Evolutionary conservation across 2,329 filamentous ascomycete species (phyloP), one percentile per base, ranked within the genome.

Genomic region (Calonectria multiphialidica): DNA sequence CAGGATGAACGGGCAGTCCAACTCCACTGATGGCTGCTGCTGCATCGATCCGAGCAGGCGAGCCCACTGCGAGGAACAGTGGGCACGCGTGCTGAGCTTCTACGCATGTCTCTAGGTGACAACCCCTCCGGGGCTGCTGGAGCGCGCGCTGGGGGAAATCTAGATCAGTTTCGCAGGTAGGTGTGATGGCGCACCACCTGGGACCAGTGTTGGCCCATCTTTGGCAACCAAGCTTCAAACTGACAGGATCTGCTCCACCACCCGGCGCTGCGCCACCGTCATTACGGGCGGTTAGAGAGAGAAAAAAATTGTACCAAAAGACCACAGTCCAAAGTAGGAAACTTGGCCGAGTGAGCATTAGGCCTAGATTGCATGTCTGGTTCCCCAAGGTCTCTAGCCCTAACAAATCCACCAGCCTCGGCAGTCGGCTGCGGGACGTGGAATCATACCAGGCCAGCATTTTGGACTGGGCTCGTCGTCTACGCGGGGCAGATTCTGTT

Each of bases 241-340:
- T 30, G 35, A 47, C 33, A 66, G 44, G 53, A 66, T 61, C 62
- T 61, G 53, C 68, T 71, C 68, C 68, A 71, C 68, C 44, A 61
- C 23, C 57, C 50, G 9, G 44, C 42, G 16, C 68, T 71, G 68
- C 68, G 68, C 68, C 68, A 66, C 68, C 63, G 35, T 25, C 45
- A 47, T 53, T 44, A 62, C 37, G 50, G 44, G 66, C 66, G 30
- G 55, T 44, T 40, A 61, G 35, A 42, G 40, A 15, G 40, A 28
- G 25, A 59, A 37, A 59, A 42, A 40, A 23, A 16, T n/a, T 33
- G 49, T 33, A 28, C 28, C 49, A 53, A 35, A 53, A n/a, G 30
- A n/a, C 50, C 30, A 55, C 8, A 37, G 30, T 55, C 50, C 30
- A 55, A 55, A 55, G 50, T 55, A 33, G 50, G 30, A 33, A 55